Base-by-base conservation (phyloP, 2,329 filamentous ascomycete species). In the Rutstroemia sp. region DNA sequence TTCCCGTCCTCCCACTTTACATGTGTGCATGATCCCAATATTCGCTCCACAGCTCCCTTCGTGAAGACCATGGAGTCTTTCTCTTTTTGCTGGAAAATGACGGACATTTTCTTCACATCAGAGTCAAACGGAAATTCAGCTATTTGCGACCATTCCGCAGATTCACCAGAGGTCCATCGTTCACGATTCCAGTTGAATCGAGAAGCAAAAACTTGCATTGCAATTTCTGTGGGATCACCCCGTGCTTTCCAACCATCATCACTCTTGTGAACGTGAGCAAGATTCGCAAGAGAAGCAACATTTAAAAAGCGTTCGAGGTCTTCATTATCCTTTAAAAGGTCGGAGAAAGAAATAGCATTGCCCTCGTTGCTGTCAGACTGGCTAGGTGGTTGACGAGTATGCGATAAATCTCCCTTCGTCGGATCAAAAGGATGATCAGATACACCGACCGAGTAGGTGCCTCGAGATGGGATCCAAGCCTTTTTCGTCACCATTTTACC, bases 101-200 rank as follows among this genome's bases (percentile, higher is more conserved):
- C 85, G 0, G 85, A 87, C 86, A 90, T 90, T 64, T 85, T 87
- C 74, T 90, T 90, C 61, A 89, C 79, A 57, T 81, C 81, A 0
- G 85, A 88, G 66, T 90, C 86, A 61, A 90, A 90, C 0, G 85
- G 86, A 58, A 86, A 88, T 63, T 90, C 87, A 1, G 82, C 81
- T 23, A 84, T 71, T 62, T 86, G 75, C 19, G 72, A 73, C 81
- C 81, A 86, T 27, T 73, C 64, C 0, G 79, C 72, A 4, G 71
- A 71, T 1, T 79, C 73, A 2, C 77, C 79, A 12, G 74, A 72
- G 0, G 76, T 77, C 62, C 80, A 77, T 8, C 73, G 72, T 16
- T 77, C 72, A 8, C 80, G 76, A 59, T 83, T 83, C 76, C 81
- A 82, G 55, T 81, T 74, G 67, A 90, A 90, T 12, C 86, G 81